phyloP scores from a whole-genome alignment of 495 filamentous ascomycete species.

The Venustampulla echinocandica region DNA sequence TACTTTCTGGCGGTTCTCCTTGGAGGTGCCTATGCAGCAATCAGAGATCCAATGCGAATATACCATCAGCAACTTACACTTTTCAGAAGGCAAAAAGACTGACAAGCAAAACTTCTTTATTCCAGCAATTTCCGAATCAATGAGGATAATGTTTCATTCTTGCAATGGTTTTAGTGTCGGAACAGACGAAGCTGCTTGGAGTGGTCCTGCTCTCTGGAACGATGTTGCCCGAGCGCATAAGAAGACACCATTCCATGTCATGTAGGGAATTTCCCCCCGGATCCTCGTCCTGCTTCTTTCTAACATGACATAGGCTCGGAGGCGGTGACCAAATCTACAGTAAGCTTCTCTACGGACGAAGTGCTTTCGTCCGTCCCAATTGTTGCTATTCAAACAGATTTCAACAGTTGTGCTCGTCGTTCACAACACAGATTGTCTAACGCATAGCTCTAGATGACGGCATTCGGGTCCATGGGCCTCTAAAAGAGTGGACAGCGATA shows the following conservation, averaged over 20 bases:
- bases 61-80: constrained; percentile 38
- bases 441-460: constrained; percentile 47
- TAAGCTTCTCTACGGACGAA: not conserved
- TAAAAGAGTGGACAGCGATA: constrained; percentile 74
- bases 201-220: constrained; percentile 80
- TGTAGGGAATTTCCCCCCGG: constrained; percentile 35
- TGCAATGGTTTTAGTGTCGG: constrained; percentile 96
- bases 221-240: constrained; percentile 67
- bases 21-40: constrained; percentile 48
- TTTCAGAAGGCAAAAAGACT: constrained; percentile 36
- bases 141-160: constrained; percentile 94
- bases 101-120: constrained; percentile 55
- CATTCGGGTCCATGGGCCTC: constrained; percentile 71
- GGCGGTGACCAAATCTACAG: constrained; percentile 93
- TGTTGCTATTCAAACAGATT: not conserved
- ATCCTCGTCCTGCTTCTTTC: no score
- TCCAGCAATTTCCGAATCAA: constrained; percentile 69
- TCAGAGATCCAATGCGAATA: constrained; percentile 55
- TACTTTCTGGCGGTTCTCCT: constrained; percentile 74
- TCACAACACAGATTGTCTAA: no score
- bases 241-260: constrained; percentile 78
- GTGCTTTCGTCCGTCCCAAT: not conserved
- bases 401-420: no score
- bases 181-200: constrained; percentile 77
- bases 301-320: constrained; percentile 44